Conservation (phyloP, 345 rosid genomes). For the Mangifera indica region DNA sequence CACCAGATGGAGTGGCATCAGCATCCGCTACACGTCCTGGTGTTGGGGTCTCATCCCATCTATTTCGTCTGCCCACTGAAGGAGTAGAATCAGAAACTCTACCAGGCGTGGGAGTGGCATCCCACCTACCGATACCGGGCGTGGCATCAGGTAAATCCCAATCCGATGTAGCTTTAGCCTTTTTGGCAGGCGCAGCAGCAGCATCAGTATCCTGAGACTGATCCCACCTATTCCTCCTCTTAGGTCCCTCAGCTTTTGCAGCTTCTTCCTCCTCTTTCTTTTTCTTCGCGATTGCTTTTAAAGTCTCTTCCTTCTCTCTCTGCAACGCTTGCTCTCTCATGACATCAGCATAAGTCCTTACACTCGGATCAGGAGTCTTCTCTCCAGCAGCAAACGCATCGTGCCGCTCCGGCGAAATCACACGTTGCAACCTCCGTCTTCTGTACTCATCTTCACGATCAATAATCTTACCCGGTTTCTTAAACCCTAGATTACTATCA, state of each 20-base stretch:
- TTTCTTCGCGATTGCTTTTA: slow-evolving; percentile 60
- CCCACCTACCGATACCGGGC: slow-evolving; percentile 89
- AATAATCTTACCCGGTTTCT: slow-evolving; percentile 64
- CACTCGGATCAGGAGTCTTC: slow-evolving; percentile 85
- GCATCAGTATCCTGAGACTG: slow-evolving; percentile 59
- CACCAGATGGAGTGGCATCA: slow-evolving; percentile 86
- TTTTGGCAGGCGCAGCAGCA: slow-evolving; percentile 48
- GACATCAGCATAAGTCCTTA: slow-evolving; percentile 71
- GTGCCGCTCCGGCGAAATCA: slow-evolving; percentile 88
- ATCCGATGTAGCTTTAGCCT: slow-evolving; percentile 71
- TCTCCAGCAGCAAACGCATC: slow-evolving; percentile 91
- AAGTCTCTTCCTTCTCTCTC: slow-evolving; percentile 56
- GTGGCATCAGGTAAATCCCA: slow-evolving; percentile 94
- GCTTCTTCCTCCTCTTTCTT: slow-evolving; percentile 84
- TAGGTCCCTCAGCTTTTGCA: slow-evolving; percentile 44
- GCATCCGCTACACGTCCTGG: slow-evolving; percentile 89
- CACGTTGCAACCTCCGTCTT: slow-evolving; percentile 74
- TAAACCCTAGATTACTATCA: slow-evolving; percentile 50
- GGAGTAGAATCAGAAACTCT: slow-evolving; percentile 82
- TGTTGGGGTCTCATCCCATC: slow-evolving; percentile 99
- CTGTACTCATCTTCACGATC: slow-evolving; percentile 95
- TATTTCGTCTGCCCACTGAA: slow-evolving; percentile 67
- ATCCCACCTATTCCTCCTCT: slow-evolving; percentile 98
- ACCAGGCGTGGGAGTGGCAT: slow-evolving; percentile 87
- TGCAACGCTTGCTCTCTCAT: slow-evolving; percentile 80